Percentiles rank a stretch among this genome's conserved stretches.
phyloP scores from a whole-genome alignment of 805 yeast genomes.

The Saccharomycopsis schoenii region DNA sequence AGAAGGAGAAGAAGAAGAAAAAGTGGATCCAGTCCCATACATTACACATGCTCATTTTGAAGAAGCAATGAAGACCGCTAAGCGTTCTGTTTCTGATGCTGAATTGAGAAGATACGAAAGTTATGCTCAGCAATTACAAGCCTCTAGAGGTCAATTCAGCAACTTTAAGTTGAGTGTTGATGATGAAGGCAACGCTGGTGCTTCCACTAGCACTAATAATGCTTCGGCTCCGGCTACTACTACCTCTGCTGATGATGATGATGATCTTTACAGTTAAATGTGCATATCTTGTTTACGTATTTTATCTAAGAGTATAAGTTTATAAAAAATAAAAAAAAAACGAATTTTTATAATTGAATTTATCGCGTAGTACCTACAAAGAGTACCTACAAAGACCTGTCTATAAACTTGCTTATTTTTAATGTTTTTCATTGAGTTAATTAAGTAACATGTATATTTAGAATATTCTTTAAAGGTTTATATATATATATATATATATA shows the following conservation, averaged over 20 bases:
- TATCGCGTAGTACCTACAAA: background rate
- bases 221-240: constrained; percentile 32
- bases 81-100: constrained; percentile 93
- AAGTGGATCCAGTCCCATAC: constrained; percentile 91
- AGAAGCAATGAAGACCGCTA: constrained; percentile 99
- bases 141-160: constrained; percentile 90
- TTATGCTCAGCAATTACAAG: constrained; percentile 91
- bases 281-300: background rate
- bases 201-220: constrained; percentile 36
- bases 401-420: background rate
- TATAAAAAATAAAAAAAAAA: background rate
- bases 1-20: constrained; percentile 42
- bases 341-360: background rate
- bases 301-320: background rate
- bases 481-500: background rate
- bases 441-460: background rate
- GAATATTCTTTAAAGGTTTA: too few species aligned
- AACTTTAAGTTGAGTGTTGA: constrained; percentile 73
- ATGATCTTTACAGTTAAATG: constrained; percentile 31
- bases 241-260: constrained; percentile 42
- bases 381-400: too few species aligned
- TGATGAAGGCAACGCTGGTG: constrained; percentile 38
- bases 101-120: constrained; percentile 98
- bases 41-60: constrained; percentile 91
- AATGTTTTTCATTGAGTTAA: background rate